These are phyloP conservation scores for Backusella circina DNA, from an alignment of 192 early-diverging fungal species.

Conservation along the genomic window DNA sequence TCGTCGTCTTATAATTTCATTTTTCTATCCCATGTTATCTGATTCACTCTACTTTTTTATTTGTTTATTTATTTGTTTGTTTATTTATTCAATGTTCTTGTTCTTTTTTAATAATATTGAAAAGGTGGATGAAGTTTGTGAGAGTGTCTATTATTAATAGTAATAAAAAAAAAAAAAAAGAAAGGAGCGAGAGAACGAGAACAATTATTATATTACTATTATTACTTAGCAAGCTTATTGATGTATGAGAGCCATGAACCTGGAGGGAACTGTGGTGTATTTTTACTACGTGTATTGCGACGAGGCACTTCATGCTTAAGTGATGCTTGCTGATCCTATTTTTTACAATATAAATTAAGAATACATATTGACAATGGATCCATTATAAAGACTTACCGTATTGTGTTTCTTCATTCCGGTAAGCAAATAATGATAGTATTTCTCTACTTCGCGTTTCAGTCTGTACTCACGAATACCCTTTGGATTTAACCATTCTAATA, in stretches of 20 bases:
- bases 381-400: constrained; percentile 29
- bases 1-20: background rate
- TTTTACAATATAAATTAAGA: background rate
- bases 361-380: background rate
- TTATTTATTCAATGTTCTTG: background rate
- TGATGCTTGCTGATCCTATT: constrained; percentile 30
- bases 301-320: constrained; percentile 35
- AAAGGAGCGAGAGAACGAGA: background rate
- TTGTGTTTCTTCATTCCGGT: constrained; percentile 55
- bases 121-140: background rate
- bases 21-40: too few species aligned
- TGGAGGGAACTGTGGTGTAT: constrained; percentile 12
- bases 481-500: constrained; percentile 73
- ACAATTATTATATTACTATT: background rate
- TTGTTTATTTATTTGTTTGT: background rate
- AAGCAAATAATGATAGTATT: constrained; percentile 38
- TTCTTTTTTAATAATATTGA: background rate
- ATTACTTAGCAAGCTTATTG: constrained; percentile 25
- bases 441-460: constrained; percentile 56
- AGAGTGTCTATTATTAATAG: background rate
- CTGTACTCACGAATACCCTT: constrained; percentile 72
- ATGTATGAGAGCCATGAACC: constrained; percentile 31
- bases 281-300: constrained; percentile 44
- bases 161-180: background rate
- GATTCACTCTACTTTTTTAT: background rate